A percentile compares a stretch with the other conserved stretches of the same genome.
Evolutionary conservation across 164 flowering plant genomes (phyloP).

Genomic region (Akebia trifoliata): DNA sequence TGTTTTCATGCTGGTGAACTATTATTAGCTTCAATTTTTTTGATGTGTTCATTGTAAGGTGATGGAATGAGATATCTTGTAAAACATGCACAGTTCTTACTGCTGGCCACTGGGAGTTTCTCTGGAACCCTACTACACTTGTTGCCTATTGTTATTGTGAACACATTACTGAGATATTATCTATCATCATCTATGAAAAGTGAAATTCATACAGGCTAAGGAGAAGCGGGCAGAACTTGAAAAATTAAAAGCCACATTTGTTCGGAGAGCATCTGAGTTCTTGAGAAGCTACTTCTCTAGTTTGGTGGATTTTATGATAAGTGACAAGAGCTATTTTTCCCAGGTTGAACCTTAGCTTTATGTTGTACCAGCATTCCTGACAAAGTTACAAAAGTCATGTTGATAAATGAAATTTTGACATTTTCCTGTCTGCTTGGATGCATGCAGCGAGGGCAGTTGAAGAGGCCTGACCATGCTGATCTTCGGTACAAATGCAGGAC

Average conservation of each 20-base stretch:
- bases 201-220: constrained; percentile 54
- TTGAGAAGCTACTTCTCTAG: constrained; percentile 91
- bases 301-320: constrained; percentile 96
- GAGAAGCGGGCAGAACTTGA: constrained; percentile 93
- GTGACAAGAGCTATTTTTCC: constrained; percentile 95
- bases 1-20: too few species aligned
- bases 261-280: constrained; percentile 92
- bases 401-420: constrained; percentile 3
- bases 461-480: constrained; percentile 99
- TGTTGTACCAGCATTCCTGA: not conserved
- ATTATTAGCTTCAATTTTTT: too few species aligned
- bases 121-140: constrained; percentile 1
- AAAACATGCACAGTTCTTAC: not conserved
- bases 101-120: constrained; percentile 1
- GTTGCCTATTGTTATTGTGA: not conserved
- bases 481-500: constrained; percentile 97
- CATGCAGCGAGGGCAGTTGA: constrained; percentile 86
- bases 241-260: constrained; percentile 71
- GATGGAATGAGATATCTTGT: not conserved
- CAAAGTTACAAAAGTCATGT: not conserved
- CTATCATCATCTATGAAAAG: not conserved
- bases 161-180: not conserved
- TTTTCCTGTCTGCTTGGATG: constrained; percentile 14
- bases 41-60: too few species aligned
- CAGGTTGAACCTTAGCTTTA: constrained; percentile 44